Base-by-base conservation (phyloP, 2,329 filamentous ascomycete genomes). In the Colletotrichum sp. region DNA sequence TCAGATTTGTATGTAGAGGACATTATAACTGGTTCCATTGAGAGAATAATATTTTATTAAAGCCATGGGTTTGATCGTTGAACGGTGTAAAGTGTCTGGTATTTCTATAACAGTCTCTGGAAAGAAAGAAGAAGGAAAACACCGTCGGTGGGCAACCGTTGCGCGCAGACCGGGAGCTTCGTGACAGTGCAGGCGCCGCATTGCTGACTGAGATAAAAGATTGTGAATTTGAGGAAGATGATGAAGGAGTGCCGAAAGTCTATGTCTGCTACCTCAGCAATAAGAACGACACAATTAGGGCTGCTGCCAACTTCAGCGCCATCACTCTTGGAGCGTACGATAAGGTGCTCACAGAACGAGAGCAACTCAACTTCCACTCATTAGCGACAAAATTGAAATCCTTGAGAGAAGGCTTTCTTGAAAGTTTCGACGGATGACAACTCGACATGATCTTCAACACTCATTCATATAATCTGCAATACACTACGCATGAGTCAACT, bases 81-180 rank as follows among this genome's bases (percentile, higher is more conserved):
- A 8, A 55, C 3, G 1, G 6, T 15, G 2, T 9, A 27, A 11
- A 24, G 21, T 27, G 7, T 1, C 12, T 24, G 6, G 0, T 3
- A 29, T 57, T 57, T 18, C 12, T 16, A 29, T 11, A 6, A 8
- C 8, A 57, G 27, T 18, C 13, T 18, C 1, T 16, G 2, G 21
- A 7, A 29, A 18, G 3, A 9, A 27, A 29, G 7, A 29, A 9
- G 43, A 16, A 57, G 29, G 27, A 24, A 57, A 27, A 29, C 1
- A 27, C 29, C 24, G 27, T 8, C 15, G 7, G 15, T 57, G 13
- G 15, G 15, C 24, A 16, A 55, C 51, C 12, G 18, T 9, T 13
- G 21, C 6, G 27, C 21, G 51, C 8, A 29, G 51, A 55, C 0
- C 3, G 7, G 5, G 27, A 18, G 24, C 24, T 57, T 57, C 24